A percentile compares a stretch with the other conserved stretches of the same genome.
Evolutionary conservation across 768 basidiomycete species (phyloP).

Genomic region (Trametes meyenii): DNA sequence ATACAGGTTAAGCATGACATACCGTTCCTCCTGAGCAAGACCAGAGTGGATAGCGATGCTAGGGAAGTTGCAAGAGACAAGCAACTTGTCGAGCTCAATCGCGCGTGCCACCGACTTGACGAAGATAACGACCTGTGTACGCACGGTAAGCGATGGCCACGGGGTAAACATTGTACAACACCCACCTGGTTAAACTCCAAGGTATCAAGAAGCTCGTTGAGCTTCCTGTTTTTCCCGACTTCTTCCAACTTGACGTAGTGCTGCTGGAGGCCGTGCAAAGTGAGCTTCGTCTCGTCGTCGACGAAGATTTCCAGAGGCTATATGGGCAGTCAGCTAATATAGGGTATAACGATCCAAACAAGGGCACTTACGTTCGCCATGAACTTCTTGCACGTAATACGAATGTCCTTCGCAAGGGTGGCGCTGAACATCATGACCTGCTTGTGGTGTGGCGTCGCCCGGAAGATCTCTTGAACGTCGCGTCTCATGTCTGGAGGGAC

Average conservation of each 20-base stretch:
- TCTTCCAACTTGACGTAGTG: constrained; percentile 98
- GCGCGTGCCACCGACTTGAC: constrained; percentile 98
- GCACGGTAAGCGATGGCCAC: not conserved
- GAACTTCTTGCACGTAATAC: constrained; percentile 98
- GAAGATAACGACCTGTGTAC: constrained; percentile 90
- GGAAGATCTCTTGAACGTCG: constrained; percentile 99
- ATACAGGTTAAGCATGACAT: constrained; percentile 30
- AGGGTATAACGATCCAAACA: not conserved
- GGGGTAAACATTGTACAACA: not conserved
- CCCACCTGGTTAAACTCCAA: constrained; percentile 97
- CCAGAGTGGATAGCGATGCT: constrained; percentile 97
- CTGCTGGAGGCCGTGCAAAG: constrained; percentile 96
- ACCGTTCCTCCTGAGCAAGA: constrained; percentile 95
- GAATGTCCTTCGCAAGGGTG: constrained; percentile 94
- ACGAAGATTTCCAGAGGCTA: constrained; percentile 99
- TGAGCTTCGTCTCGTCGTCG: constrained; percentile 98
- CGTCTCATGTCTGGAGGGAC: constrained; percentile 98
- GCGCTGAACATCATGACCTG: constrained; percentile 99
- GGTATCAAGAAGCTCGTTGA: constrained; percentile 93
- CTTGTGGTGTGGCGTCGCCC: constrained; percentile 98
- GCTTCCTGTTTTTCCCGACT: constrained; percentile 91
- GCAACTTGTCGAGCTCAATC: constrained; percentile 92
- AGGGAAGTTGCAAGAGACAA: constrained; percentile 98
- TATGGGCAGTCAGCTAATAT: constrained; percentile 7
- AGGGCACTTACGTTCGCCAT: constrained; percentile 92